Base-by-base conservation (phyloP, 306 rosid species). In the Vigna mungo region DNA sequence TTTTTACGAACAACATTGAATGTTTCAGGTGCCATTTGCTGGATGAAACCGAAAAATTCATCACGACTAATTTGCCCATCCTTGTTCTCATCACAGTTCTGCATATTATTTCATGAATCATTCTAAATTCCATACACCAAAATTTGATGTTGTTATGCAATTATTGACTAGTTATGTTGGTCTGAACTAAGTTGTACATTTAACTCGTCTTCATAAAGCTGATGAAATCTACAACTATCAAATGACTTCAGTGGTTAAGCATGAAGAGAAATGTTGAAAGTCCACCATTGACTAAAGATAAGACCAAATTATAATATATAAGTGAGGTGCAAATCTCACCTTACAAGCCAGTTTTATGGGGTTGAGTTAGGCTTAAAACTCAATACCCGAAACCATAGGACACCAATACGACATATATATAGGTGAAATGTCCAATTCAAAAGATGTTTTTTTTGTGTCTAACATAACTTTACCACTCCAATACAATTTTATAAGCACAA, bases 31-130 rank as follows among this genome's bases (percentile, higher is more conserved):
- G 97, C 91, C 61, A 95, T 75, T 66, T 16, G 23, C 81, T 72
- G 30, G 32, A 95, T 82, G 87, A 92, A 87, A 34, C 4, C 18
- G 14, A 54, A 75, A 68, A 95, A 95, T 84, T 95, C 97, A 0
- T 88, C 90, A 0, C 84, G 81, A 70, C 84, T 79, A 5, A 90
- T 87, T 78, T 81, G 87, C 17, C 78, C 81, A 20, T 95, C 93
- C 4, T 80, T 25, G 83, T 90, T 74, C 8, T 71, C 2, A 74
- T 95, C 97, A 3, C 89, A 75, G 1, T 59, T 72, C 98, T 94
- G 90, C 85, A 80, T 21, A 67, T 58, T 78, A 44, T 71, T 47
- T 53, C 47, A 34, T 16, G 41, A 62, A 71, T 52, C 25, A 73
- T n/a, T 53, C 2, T 34, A 39, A 44, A 65, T 78, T 74, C 21